Evolutionary conservation across 1,139 yeast species (phyloP).

Genomic region (Candida anutae): DNA sequence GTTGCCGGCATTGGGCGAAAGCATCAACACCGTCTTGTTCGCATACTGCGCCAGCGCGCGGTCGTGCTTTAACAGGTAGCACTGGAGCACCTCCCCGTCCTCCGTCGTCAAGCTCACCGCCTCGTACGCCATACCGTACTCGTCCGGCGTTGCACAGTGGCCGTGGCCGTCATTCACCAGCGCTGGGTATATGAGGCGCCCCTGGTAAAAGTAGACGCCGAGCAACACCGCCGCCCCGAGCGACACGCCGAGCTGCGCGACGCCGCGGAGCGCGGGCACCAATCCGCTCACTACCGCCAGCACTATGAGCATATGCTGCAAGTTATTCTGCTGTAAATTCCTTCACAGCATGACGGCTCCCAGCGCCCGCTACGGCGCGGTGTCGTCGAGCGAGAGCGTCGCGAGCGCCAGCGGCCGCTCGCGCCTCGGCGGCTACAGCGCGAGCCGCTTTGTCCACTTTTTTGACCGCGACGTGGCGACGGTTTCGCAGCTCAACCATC

Average conservation of each 20-base stretch:
- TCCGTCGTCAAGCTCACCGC: slow-evolving; percentile 51
- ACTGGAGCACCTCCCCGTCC: slow-evolving; percentile 51
- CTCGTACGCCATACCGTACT: slow-evolving; percentile 57
- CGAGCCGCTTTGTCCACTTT: slow-evolving; percentile 13
- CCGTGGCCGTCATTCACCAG: slow-evolving; percentile 71
- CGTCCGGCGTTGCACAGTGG: slow-evolving; percentile 71
- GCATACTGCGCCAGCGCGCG: slow-evolving; percentile 29
- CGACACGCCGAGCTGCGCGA: slow-evolving; percentile 23
- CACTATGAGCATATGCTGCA: slow-evolving; percentile 1
- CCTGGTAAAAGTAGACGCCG: slow-evolving; percentile 63
- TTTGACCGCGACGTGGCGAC: slow-evolving; percentile 27
- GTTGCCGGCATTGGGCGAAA: slow-evolving; percentile 95
- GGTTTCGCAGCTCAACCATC: slow-evolving; percentile 28
- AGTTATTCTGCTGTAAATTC: too few relatives aligned
- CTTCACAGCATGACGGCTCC: too few relatives aligned
- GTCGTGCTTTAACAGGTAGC: slow-evolving; percentile 44
- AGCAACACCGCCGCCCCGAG: slow-evolving; percentile 34
- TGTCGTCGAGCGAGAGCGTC: slow-evolving; percentile 5
- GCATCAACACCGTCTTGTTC: slow-evolving; percentile 65
- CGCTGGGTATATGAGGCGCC: slow-evolving; percentile 72
- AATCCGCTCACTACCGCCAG: slow-evolving; percentile 2
- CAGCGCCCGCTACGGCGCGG: too few relatives aligned
- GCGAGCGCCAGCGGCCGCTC: slow-evolving; percentile 9
- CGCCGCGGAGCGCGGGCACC: slow-evolving; percentile 7
- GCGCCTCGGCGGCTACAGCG: slow-evolving; percentile 2